Evolutionary conservation across 768 basidiomycete genomes (phyloP).

Genomic region (Russula emetica): DNA sequence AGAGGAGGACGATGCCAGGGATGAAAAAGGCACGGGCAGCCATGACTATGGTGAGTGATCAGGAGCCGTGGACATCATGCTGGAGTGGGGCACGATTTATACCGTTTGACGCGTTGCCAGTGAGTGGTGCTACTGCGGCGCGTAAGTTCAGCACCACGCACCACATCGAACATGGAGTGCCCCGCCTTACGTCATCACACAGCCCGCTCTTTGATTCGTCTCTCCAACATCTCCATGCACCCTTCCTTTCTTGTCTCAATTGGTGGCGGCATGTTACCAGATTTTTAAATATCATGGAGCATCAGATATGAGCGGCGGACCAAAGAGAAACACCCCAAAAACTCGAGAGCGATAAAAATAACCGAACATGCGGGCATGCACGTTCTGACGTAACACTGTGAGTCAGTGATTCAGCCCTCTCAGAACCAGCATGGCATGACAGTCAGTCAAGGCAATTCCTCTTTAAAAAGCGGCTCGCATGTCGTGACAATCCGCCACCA

Average conservation of each 20-base stretch:
- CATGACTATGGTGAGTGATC: conserved; percentile 32
- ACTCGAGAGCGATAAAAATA: background rate
- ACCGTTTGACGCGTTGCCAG: background rate
- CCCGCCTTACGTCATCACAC: background rate
- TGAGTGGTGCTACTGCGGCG: background rate
- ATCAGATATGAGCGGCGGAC: background rate
- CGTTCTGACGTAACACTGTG: background rate
- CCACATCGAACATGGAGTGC: background rate
- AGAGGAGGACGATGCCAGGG: conserved; percentile 54
- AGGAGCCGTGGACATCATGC: background rate
- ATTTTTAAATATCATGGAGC: background rate
- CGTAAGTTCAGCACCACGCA: background rate
- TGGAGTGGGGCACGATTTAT: conserved; percentile 6
- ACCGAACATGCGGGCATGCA: background rate
- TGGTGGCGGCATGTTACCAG: background rate
- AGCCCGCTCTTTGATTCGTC: no score
- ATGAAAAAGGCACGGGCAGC: conserved; percentile 52
- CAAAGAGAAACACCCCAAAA: background rate
- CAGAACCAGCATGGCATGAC: conserved; percentile 16
- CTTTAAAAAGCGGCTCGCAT: no score
- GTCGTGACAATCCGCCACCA: no score
- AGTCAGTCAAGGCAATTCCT: no score
- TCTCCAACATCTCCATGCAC: no score
- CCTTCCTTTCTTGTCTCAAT: background rate
- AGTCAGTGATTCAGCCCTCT: background rate